Evolutionary conservation across 202 grass and related monocot species (phyloP).

Genomic region (Musa balbisiana): DNA sequence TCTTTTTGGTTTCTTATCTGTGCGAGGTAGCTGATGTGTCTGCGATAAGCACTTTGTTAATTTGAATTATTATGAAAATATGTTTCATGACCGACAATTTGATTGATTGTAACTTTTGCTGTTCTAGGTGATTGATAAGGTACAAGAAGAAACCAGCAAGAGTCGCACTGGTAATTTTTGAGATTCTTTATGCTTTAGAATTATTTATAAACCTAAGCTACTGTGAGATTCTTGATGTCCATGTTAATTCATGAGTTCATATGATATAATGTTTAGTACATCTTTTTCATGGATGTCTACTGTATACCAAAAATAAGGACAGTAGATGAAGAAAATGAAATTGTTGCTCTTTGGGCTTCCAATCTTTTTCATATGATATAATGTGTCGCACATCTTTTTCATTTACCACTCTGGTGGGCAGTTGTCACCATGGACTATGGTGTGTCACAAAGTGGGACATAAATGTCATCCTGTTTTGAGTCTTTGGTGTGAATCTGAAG

Average conservation of each 20-base stretch:
- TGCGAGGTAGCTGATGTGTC: too few relatives aligned
- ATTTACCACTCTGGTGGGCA: neutral
- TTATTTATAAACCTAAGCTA: neutral
- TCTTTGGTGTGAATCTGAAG: neutral
- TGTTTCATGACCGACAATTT: neutral
- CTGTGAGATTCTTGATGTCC: neutral
- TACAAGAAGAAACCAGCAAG: constrained; percentile 96
- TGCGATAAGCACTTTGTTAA: too few relatives aligned
- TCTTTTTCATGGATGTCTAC: too few relatives aligned
- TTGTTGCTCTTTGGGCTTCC: neutral
- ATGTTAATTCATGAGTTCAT: neutral
- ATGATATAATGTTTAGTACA: neutral
- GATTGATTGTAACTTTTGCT: neutral
- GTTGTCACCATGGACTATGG: neutral
- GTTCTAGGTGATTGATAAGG: constrained; percentile 87
- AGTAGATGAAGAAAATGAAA: neutral
- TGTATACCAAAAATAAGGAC: neutral
- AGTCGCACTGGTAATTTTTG: constrained; percentile 59
- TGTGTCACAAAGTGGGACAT: neutral
- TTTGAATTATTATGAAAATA: neutral
- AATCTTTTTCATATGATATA: neutral
- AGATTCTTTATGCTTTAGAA: neutral
- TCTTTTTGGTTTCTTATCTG: too few relatives aligned
- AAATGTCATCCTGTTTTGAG: neutral
- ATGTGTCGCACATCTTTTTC: too few relatives aligned